Evolutionary conservation across 345 rosid species (phyloP).

Genomic region (Gossypium turneri): DNA sequence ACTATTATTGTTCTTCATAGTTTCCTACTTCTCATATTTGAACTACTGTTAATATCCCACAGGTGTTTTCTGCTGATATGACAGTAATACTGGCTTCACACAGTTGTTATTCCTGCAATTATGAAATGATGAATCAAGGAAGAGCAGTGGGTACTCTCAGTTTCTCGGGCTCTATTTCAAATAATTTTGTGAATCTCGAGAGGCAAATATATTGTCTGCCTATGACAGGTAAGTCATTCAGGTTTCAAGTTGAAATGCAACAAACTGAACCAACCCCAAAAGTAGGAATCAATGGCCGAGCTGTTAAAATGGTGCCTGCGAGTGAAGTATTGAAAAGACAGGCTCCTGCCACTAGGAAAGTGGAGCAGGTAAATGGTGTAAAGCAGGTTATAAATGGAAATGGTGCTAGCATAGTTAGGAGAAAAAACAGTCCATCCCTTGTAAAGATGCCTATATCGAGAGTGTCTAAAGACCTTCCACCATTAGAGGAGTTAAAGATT

Average conservation of each 20-base stretch:
- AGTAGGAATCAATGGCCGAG: conserved; percentile 51
- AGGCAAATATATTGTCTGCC: conserved; percentile 22
- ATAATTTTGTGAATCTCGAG: conserved; percentile 33
- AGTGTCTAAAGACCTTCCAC: conserved; percentile 48
- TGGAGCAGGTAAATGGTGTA: conserved; percentile 52
- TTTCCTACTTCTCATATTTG: not conserved
- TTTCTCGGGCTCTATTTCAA: conserved; percentile 46
- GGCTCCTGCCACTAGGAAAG: conserved; percentile 31
- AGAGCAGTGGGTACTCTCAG: conserved; percentile 43
- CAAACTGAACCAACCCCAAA: conserved; percentile 52
- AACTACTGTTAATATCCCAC: not conserved
- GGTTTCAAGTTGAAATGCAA: conserved; percentile 50
- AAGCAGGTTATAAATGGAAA: conserved; percentile 60
- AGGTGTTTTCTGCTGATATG: conserved; percentile 47
- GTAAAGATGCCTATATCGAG: conserved; percentile 37
- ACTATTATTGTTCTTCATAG: not conserved
- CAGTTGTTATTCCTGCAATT: conserved; percentile 45
- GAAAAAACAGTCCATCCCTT: conserved; percentile 32
- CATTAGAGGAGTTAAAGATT: conserved; percentile 55
- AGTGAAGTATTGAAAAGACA: conserved; percentile 60
- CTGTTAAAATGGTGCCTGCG: conserved; percentile 74
- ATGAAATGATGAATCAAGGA: conserved; percentile 32
- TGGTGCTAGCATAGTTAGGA: conserved; percentile 53
- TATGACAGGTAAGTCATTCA: conserved; percentile 21
- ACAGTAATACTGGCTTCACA: conserved; percentile 75